Evolutionary conservation across 2,329 filamentous ascomycete species (phyloP), one percentile per base, ranked within the genome.

Genomic region (Thelonectria blattea): DNA sequence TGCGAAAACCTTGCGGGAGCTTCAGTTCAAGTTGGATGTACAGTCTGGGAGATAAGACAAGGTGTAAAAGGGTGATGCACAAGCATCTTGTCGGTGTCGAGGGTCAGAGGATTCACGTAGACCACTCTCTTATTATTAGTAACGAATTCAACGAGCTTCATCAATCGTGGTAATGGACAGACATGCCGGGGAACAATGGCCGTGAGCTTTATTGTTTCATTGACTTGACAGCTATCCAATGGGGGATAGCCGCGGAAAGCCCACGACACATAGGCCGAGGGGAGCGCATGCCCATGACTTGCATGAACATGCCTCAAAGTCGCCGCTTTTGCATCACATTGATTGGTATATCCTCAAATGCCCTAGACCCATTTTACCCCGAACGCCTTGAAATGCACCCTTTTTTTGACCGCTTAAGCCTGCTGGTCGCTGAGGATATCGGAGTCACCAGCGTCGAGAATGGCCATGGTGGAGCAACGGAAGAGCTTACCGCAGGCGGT

Each of bases 401-500:
- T 58, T 67, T 57, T n/a, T 47, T 52, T 30, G 51, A 63, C 59
- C 52, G 66, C 65, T 81, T 89, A 90, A 74, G 85, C 82, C 76
- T 83, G 80, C 79, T 88, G 88, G 81, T 92, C 88, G 82, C 84
- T 89, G 74, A 99, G 88, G 81, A 99, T 99, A 82, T 99, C 95
- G 72, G 92, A 97, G 88, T 98, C 91, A 88, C 94, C 95, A 79
- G 93, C 93, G 82, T 99, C 95, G 71, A 98, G 85, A 78, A 98
- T 91, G 74, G 93, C 90, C 91, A 99, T 96, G 82, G 93, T 97
- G 72, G 92, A 94, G 89, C 92, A 96, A 74, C 93, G 88, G 91
- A 96, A 99, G 78, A 99, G 91, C 87, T 98, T 98, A 86, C 95
- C 95, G 85, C 93, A 97, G 73, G 93, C 93, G 78, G 93, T 98